Evolutionary conservation across 78 protist species (phyloP).

Genomic region (Polysphondylium violaceum): DNA sequence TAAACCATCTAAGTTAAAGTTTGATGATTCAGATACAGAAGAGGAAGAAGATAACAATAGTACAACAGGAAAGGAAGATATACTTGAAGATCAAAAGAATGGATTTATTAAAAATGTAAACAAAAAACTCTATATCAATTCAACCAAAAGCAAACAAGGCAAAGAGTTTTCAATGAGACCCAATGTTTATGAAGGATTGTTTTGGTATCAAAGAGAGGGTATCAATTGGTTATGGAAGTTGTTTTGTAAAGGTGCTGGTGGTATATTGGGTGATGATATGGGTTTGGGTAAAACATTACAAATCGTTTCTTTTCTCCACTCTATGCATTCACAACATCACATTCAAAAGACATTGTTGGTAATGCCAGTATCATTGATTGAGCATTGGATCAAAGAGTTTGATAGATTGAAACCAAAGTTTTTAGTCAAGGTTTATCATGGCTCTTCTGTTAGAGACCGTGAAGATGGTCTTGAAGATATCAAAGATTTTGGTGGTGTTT

Average conservation of each 20-base stretch:
- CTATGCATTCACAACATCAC: neutral
- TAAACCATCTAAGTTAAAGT: neutral
- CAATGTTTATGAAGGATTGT: slow-evolving; percentile 30
- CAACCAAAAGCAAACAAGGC: neutral
- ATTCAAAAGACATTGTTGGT: slow-evolving; percentile 26
- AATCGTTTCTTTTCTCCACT: slow-evolving; percentile 50
- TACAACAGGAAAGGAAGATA: slow-evolving; percentile 7
- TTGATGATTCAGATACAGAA: neutral
- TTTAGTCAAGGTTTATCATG: slow-evolving; percentile 43
- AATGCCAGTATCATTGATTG: slow-evolving; percentile 70
- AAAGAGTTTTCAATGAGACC: slow-evolving; percentile 5
- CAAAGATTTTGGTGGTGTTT: slow-evolving; percentile 61
- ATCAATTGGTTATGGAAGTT: slow-evolving; percentile 76
- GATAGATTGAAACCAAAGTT: slow-evolving; percentile 14
- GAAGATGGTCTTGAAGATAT: slow-evolving; percentile 14
- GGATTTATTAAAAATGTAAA: slow-evolving; percentile 32
- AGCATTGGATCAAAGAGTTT: slow-evolving; percentile 65
- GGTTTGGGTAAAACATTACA: slow-evolving; percentile 91
- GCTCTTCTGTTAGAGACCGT: neutral
- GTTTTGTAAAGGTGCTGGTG: slow-evolving; percentile 44
- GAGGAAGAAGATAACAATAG: neutral
- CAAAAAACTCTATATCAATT: neutral
- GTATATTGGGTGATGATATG: slow-evolving; percentile 86
- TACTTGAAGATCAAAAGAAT: slow-evolving; percentile 51
- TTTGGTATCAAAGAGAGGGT: slow-evolving; percentile 79